Evolutionary conservation across 164 flowering plant genomes (phyloP).

Genomic region (Chloranthus sessilifolius): DNA sequence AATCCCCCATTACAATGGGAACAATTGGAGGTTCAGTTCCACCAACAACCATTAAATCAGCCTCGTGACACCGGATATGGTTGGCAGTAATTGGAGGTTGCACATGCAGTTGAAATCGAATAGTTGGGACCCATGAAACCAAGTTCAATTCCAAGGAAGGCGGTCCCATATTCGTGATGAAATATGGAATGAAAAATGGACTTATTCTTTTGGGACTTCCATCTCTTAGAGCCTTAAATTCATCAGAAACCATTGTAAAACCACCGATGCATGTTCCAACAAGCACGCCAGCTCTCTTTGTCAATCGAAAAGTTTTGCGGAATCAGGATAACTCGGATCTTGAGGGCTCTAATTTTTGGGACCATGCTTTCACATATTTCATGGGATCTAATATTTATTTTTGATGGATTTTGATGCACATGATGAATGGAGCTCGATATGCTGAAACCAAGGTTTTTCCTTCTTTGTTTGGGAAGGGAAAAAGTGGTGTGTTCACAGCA

Average conservation of each 20-base stretch:
- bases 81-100: slow-evolving; percentile 95
- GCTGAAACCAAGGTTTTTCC: too few relatives aligned
- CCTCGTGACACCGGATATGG: slow-evolving; percentile 92
- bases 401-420: too few relatives aligned
- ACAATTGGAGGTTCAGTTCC: slow-evolving; percentile 95
- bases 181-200: slow-evolving; percentile 94
- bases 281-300: slow-evolving; percentile 76
- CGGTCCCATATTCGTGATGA: slow-evolving; percentile 95
- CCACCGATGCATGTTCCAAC: slow-evolving; percentile 97
- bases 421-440: too few relatives aligned
- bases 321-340: too few relatives aligned
- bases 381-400: too few relatives aligned
- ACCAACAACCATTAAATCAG: slow-evolving; percentile 94
- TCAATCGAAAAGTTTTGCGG: slow-evolving; percentile 78
- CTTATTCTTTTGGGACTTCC: slow-evolving; percentile 79
- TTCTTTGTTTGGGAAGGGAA: too few relatives aligned
- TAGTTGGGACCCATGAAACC: slow-evolving; percentile 98
- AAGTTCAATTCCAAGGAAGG: slow-evolving; percentile 86
- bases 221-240: slow-evolving; percentile 77
- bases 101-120: slow-evolving; percentile 95
- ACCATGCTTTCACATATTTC: too few relatives aligned
- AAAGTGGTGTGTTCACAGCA: too few relatives aligned
- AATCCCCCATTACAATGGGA: slow-evolving; percentile 88
- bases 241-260: slow-evolving; percentile 77
- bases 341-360: too few relatives aligned